These are phyloP conservation scores for Penicillium sp. DNA, from an alignment of 2,329 filamentous ascomycete genomes.

Conservation along the genomic window DNA sequence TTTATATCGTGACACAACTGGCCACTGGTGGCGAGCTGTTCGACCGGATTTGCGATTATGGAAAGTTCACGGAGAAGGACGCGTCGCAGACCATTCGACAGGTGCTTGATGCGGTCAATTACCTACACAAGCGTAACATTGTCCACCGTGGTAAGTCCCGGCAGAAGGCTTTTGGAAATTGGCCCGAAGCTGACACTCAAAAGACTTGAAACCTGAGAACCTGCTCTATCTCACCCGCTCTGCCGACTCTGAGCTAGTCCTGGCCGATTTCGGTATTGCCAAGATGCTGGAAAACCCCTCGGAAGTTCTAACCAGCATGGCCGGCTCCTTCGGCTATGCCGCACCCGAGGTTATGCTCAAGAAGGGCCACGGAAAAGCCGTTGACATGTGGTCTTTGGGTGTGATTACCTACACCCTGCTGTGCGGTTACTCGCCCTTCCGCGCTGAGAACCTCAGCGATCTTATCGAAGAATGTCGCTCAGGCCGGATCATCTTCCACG, in stretches of 20 bases:
- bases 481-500: constrained; percentile 87
- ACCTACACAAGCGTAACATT: constrained; percentile 90
- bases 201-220: constrained; percentile 97
- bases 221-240: constrained; percentile 85
- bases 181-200: constrained; percentile 4
- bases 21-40: constrained; percentile 96
- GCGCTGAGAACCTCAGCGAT: constrained; percentile 88
- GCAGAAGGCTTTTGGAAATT: neutral
- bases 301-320: constrained; percentile 96
- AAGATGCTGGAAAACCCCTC: constrained; percentile 93
- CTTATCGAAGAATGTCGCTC: constrained; percentile 91
- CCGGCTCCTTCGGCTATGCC: constrained; percentile 95
- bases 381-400: constrained; percentile 99
- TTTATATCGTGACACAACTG: constrained; percentile 97
- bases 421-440: constrained; percentile 97
- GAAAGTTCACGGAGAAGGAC: constrained; percentile 98
- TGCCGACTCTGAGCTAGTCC: constrained; percentile 77
- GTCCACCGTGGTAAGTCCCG: constrained; percentile 77
- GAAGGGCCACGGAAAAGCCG: constrained; percentile 93
- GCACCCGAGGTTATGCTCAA: constrained; percentile 98
- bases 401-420: constrained; percentile 98
- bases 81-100: constrained; percentile 94
- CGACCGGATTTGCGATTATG: constrained; percentile 96
- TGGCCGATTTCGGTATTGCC: constrained; percentile 97
- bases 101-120: constrained; percentile 88